Evolutionary conservation across 2,329 filamentous ascomycete genomes (phyloP).

Genomic region (Verruconis gallopava): DNA sequence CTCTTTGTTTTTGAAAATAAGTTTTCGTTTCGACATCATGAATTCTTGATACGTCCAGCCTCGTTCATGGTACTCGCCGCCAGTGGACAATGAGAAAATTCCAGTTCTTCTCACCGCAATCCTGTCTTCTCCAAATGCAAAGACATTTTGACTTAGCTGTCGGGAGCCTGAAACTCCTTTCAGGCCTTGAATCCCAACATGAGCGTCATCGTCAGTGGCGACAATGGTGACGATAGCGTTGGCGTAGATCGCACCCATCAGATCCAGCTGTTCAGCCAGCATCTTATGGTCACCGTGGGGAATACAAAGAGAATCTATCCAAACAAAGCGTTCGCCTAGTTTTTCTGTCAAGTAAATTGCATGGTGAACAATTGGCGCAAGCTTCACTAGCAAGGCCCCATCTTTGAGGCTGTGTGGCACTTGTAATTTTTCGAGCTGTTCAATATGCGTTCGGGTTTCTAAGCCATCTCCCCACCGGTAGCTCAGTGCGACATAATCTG

Average conservation of each 20-base stretch:
- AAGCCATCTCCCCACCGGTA: constrained; percentile 1
- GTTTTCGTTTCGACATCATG: constrained; percentile 1
- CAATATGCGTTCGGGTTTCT: neutral
- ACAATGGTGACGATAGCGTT: constrained; percentile 10
- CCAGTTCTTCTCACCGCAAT: neutral
- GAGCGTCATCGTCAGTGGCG: constrained; percentile 5
- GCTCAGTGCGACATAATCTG: constrained; percentile 3
- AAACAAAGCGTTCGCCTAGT: constrained; percentile 8
- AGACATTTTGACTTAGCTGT: neutral
- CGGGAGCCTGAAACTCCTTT: neutral
- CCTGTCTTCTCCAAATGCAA: neutral
- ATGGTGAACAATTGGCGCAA: neutral
- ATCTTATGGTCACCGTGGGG: constrained; percentile 4
- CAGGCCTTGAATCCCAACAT: neutral
- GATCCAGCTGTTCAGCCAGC: constrained; percentile 1
- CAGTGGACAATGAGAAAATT: neutral
- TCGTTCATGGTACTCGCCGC: neutral
- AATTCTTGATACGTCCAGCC: constrained; percentile 4
- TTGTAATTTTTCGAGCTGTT: neutral
- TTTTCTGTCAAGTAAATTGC: constrained; percentile 1
- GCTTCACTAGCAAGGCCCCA: neutral
- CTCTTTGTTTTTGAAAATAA: constrained; percentile 4
- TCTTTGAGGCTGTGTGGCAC: neutral
- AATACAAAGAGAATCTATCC: constrained; percentile 10
- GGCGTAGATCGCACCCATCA: constrained; percentile 10